Evolutionary conservation across 805 yeast species (phyloP), one percentile per base, ranked within the genome.

Genomic region (Candida loeiensis): DNA sequence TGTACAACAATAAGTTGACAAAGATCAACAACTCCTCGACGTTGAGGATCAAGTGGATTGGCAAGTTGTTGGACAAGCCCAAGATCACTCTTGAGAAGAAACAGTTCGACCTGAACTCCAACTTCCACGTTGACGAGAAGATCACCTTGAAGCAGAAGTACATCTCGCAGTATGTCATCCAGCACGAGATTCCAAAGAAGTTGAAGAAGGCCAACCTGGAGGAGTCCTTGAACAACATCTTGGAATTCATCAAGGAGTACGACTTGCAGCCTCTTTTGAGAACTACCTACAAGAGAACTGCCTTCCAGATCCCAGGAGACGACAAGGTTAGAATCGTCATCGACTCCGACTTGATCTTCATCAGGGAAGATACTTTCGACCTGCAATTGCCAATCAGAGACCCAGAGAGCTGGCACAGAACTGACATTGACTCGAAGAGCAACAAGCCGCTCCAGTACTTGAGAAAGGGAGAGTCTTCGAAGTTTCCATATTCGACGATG

Each of bases 291-390:
- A 85, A 88, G 30, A 77, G 98, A 62, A 86, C 96, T 4, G 98
- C 98, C 2, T 91, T 93, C 71, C 97, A 91, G 71, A 91, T 91
- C 53, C 99, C 99, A 2, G 97, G 97, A 43, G 98, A 93, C 59
- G 95, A 90, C 59, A 78, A 91, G 55, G 83, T 90, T 27, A 80
- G 98, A 59, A 81, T 93, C 45, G 82, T 86, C 32, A 86, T 91
- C 47, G 98, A 91, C 64, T 83, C 95, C 12, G 93, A 93, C 59
- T 79, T 93, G 41, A 57, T 82, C 38, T 90, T 86, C 57, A 82
- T 91, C 45, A 79, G 98, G 53, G 99, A 91, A 59, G 98, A 91
- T 59, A 65, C 91, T 0, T 84, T 91, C 56, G 96, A 90, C 61
- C 64, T 73, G 33, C 80, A 79, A 47, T 76, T 90, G 51, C 98